A percentile compares a stretch with the other conserved stretches of the same genome.
Evolutionary conservation across 2,329 filamentous ascomycete genomes (phyloP).

Genomic region (Nemania sp.): DNA sequence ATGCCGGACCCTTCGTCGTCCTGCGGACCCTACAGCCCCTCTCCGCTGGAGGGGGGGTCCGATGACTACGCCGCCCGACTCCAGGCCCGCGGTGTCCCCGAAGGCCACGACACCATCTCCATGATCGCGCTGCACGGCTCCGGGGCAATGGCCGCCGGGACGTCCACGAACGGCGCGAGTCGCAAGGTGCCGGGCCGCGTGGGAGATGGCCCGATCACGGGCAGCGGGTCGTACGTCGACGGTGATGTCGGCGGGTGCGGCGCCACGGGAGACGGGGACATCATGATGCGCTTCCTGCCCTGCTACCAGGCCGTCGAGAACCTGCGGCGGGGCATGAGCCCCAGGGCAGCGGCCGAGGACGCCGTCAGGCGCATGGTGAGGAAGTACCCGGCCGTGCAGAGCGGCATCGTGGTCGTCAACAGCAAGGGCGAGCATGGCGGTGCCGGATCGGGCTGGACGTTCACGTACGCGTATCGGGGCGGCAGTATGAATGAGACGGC

Average conservation of each 20-base stretch:
- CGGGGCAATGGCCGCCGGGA: conserved; percentile 57
- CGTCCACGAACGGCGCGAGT: conserved; percentile 59
- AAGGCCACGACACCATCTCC: conserved; percentile 58
- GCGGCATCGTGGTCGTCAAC: conserved; percentile 57
- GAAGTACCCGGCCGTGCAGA: conserved; percentile 51
- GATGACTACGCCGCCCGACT: conserved; percentile 29
- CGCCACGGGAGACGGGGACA: conserved; percentile 61
- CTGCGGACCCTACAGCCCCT: conserved; percentile 54
- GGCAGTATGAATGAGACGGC: conserved; percentile 51
- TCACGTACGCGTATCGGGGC: conserved; percentile 57
- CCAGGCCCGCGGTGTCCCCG: conserved; percentile 9
- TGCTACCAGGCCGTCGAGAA: conserved; percentile 63
- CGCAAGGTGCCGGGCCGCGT: conserved; percentile 61
- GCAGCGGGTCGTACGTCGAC: conserved; percentile 60
- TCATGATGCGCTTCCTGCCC: conserved; percentile 54
- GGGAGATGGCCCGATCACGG: conserved; percentile 59
- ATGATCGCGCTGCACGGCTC: conserved; percentile 51
- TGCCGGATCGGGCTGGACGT: conserved; percentile 58
- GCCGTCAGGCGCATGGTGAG: conserved; percentile 54
- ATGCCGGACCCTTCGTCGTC: conserved; percentile 47
- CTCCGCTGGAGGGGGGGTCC: conserved; percentile 33
- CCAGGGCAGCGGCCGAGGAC: conserved; percentile 55
- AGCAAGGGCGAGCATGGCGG: conserved; percentile 54
- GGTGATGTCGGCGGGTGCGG: conserved; percentile 58
- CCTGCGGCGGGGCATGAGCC: conserved; percentile 53